phyloP scores from a whole-genome alignment of 768 basidiomycete species.

The Russula lepida region DNA sequence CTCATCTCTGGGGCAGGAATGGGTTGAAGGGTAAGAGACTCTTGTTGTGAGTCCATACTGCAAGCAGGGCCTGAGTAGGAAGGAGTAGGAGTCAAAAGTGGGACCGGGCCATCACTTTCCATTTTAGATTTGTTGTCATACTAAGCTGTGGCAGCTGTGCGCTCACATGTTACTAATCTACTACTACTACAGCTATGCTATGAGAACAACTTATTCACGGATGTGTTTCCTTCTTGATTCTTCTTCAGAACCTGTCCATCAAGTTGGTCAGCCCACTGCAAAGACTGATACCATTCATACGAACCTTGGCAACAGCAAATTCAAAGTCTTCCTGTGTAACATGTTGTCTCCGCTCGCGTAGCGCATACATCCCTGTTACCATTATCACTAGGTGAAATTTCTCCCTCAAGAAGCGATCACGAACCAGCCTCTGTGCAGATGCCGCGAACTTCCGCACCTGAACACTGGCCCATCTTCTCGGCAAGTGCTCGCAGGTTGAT shows the following conservation, averaged over 20 bases:
- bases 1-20: neutral
- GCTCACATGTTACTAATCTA: too few relatives aligned
- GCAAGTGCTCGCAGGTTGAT: slow-evolving; percentile 95
- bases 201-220: slow-evolving; percentile 90
- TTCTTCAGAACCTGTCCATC: slow-evolving; percentile 72
- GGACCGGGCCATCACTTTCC: neutral
- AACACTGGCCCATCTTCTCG: slow-evolving; percentile 99
- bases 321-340: slow-evolving; percentile 99
- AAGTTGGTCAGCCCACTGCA: neutral
- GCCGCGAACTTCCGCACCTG: slow-evolving; percentile 94
- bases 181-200: slow-evolving; percentile 61
- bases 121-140: neutral
- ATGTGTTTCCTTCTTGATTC: slow-evolving; percentile 92
- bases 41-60: neutral
- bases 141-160: neutral
- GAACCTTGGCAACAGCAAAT: slow-evolving; percentile 92
- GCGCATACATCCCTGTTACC: slow-evolving; percentile 81
- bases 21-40: neutral
- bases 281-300: slow-evolving; percentile 18
- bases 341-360: slow-evolving; percentile 91
- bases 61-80: too few relatives aligned
- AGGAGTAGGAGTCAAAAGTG: neutral
- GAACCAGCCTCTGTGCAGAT: slow-evolving; percentile 94
- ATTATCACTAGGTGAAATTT: neutral
- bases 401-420: slow-evolving; percentile 23